Conservation (phyloP, 768 basidiomycete species). For the Rhodotorula diobovata region DNA sequence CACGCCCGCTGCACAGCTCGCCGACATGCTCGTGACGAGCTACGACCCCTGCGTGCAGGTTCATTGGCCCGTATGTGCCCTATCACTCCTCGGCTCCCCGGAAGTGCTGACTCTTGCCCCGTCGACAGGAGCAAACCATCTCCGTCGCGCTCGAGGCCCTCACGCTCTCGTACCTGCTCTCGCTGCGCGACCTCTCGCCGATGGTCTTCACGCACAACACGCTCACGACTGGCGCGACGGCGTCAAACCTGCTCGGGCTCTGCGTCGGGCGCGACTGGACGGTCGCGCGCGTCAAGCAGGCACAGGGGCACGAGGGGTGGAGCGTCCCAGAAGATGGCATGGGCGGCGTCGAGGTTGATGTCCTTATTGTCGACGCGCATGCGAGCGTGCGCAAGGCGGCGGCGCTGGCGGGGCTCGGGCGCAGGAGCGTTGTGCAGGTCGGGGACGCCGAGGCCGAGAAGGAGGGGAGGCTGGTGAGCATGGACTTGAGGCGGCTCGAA, state of each 20-base stretch:
- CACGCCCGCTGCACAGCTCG: slow-evolving; percentile 47
- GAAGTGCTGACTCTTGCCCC: slow-evolving; percentile 15
- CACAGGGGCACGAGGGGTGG: slow-evolving; percentile 35
- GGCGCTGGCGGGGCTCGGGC: slow-evolving; percentile 49
- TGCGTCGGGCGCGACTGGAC: slow-evolving; percentile 49
- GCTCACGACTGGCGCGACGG: slow-evolving; percentile 52
- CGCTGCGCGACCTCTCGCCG: slow-evolving; percentile 36
- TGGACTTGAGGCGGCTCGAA: slow-evolving; percentile 47
- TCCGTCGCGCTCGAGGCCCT: slow-evolving; percentile 39
- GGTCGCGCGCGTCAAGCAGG: slow-evolving; percentile 41
- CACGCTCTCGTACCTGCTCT: slow-evolving; percentile 38
- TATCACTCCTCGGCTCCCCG: slow-evolving; percentile 11
- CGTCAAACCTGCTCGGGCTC: slow-evolving; percentile 51
- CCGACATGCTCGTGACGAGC: slow-evolving; percentile 48
- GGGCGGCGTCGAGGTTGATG: slow-evolving; percentile 44
- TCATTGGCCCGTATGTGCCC: slow-evolving; percentile 37
- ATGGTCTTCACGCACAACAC: slow-evolving; percentile 47
- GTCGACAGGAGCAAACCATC: slow-evolving; percentile 15
- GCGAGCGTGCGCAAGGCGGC: slow-evolving; percentile 51
- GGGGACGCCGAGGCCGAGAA: slow-evolving; percentile 6
- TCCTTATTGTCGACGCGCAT: slow-evolving; percentile 50
- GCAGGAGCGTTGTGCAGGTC: slow-evolving; percentile 48
- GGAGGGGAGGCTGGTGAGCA: slow-evolving; percentile 38
- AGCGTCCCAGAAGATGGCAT: slow-evolving; percentile 50
- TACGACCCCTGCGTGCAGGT: slow-evolving; percentile 50